Evolutionary conservation across 176 grass and related monocot genomes (phyloP), one percentile per base, ranked within the genome.

Genomic region (Urochloa ruziziensis): DNA sequence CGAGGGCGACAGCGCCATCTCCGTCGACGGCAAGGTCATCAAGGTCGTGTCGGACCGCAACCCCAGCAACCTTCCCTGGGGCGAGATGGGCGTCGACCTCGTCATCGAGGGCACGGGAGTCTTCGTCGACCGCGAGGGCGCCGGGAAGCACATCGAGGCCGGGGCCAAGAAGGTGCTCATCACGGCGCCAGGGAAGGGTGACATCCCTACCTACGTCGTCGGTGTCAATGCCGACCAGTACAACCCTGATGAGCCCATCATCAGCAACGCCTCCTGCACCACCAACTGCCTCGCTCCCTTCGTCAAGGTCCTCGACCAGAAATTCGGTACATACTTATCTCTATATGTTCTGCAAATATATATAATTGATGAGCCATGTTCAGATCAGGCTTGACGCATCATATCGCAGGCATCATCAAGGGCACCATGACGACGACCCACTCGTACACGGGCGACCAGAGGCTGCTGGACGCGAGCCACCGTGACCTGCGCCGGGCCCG

Each of bases 261-360:
- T 96, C 86, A 91, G 90, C 80, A 96, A 96, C 94, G 94, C 94
- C 46, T 96, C 94, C 25, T 96, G 94, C 91, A 96, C 94, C 71
- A 96, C 94, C 80, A 96, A 96, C 80, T 96, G 91, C 88, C 94
- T 96, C 83, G 94, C 94, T 10, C 94, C 94, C 2, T 92, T 96
- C 88, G 94, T 93, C 91, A 96, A 96, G 86, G 86, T 93, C 17
- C 94, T 96, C 66, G 91, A 96, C 88, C 86, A 96, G 18, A 93
- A 96, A 80, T 96, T 96, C 73, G 93, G 93, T 92, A 4, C 17
- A 1, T 18, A 0, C 14, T n/a, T n/a, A n/a, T 33, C 1, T 10
- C 1, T n/a, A n/a, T n/a, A n/a, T n/a, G n/a, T 21, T 34, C 30
- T 49, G 47, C 46, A 44, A 44, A 12, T 44, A 8, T 10, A 37